These are phyloP conservation scores for Viola pubescens DNA, from an alignment of 441 rosid genomes.

Conservation along the genomic window DNA sequence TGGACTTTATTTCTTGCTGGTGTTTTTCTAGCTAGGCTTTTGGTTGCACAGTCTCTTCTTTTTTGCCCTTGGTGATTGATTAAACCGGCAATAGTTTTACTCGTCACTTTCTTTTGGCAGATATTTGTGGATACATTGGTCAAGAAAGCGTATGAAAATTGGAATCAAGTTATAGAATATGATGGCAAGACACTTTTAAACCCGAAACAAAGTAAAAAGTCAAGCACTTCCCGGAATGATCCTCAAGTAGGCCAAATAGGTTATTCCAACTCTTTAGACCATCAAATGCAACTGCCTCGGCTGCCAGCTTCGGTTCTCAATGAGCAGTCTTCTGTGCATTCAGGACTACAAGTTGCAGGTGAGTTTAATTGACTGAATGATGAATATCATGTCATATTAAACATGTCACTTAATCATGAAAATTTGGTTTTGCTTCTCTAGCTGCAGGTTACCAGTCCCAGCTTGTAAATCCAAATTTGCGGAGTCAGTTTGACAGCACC, in stretches of 20 bases:
- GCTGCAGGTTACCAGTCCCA: conserved; percentile 57
- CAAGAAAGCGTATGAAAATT: conserved; percentile 95
- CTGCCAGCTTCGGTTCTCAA: conserved; percentile 41
- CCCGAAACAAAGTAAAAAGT: conserved; percentile 55
- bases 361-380: conserved; percentile 11
- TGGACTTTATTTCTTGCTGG: too few species aligned
- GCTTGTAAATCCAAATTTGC: conserved; percentile 47
- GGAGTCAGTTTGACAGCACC: conserved; percentile 34
- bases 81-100: too few species aligned
- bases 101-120: conserved; percentile 35
- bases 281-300: conserved; percentile 46
- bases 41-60: too few species aligned
- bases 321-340: conserved; percentile 46
- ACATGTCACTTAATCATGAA: background rate
- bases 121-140: conserved; percentile 75
- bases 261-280: conserved; percentile 45
- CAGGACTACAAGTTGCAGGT: conserved; percentile 61
- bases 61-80: too few species aligned
- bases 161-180: conserved; percentile 82
- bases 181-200: conserved; percentile 79
- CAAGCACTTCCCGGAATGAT: conserved; percentile 42
- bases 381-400: background rate
- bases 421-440: conserved; percentile 3
- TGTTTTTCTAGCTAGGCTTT: too few species aligned
- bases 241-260: conserved; percentile 33